Evolutionary conservation across 495 filamentous ascomycete genomes (phyloP), one percentile per base, ranked within the genome.

Genomic region (Xylaria scruposa): DNA sequence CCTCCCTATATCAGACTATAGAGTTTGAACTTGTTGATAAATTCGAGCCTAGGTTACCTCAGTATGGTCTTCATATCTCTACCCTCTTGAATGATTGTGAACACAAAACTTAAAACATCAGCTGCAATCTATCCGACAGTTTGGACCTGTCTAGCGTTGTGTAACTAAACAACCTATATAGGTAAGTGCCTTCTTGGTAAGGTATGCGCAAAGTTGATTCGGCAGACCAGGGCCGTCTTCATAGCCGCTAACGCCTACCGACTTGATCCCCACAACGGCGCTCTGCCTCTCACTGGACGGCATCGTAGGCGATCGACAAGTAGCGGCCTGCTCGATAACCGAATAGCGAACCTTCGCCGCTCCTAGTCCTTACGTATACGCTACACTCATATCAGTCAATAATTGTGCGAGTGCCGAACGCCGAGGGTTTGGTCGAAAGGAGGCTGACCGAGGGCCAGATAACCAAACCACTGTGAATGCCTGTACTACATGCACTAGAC

Each of bases 131-230:
- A 63, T 70, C 60, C 68, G 59, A 64, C 60, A 64, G 68, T 54
- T 56, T 70, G 68, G 68, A 26, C 58, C 13, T 21, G 56, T 13
- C 44, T 70, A 70, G 46, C n/a, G 68, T 33, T 36, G 58, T 63
- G 68, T 60, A 62, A 70, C 68, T 70, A 12, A 46, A 24, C 29
- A 4, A n/a, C 60, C 36, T 29, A 63, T 63, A 29, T 31, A 26
- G 29, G 62, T n/a, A 65, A 49, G 29, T 53, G 36, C 64, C 46
- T 49, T 15, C 29, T 63, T 15, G 60, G 60, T 44, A 24, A 31
- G 58, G 38, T 63, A 44, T 63, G 38, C 38, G 21, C 38, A 29
- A 63, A 42, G 60, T 42, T 44, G 60, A 63, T 60, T 60, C 58
- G 58, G 33, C 33, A 60, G 58, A 60, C 33, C 6, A 1, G 33